Percentiles rank a stretch among this genome's conserved stretches.
phyloP scores from a whole-genome alignment of 805 yeast genomes.

The Phaffomyces opuntiae region DNA sequence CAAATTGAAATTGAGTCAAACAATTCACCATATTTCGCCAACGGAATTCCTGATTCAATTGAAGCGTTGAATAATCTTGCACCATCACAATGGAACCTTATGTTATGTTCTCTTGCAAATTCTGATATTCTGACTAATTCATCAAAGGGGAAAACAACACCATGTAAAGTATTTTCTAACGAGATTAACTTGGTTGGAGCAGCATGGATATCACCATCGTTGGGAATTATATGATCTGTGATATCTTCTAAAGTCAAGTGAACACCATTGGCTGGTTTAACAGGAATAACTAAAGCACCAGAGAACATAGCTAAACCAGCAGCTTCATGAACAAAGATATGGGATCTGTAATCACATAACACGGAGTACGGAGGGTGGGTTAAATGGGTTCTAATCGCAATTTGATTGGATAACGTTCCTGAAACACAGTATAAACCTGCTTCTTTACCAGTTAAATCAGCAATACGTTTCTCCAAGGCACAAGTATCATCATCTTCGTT shows the following conservation, averaged over 20 bases:
- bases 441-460: slow-evolving; percentile 67
- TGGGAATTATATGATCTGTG: slow-evolving; percentile 49
- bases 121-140: slow-evolving; percentile 65
- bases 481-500: slow-evolving; percentile 71
- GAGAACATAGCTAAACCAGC: slow-evolving; percentile 87
- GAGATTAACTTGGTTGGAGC: slow-evolving; percentile 86
- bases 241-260: slow-evolving; percentile 80
- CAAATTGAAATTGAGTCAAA: slow-evolving; percentile 88
- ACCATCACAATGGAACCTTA: slow-evolving; percentile 81
- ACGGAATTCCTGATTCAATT: slow-evolving; percentile 46
- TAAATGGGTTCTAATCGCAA: slow-evolving; percentile 71
- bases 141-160: slow-evolving; percentile 71
- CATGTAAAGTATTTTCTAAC: slow-evolving; percentile 84
- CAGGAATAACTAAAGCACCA: slow-evolving; percentile 87
- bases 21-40: slow-evolving; percentile 62
- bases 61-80: slow-evolving; percentile 93
- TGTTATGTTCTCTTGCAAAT: slow-evolving; percentile 55
- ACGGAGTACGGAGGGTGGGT: slow-evolving; percentile 81
- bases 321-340: slow-evolving; percentile 78
- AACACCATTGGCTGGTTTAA: slow-evolving; percentile 66
- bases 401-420: slow-evolving; percentile 87
- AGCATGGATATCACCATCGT: slow-evolving; percentile 76
- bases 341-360: slow-evolving; percentile 81
- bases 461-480: slow-evolving; percentile 56
- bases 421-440: slow-evolving; percentile 80